Evolutionary conservation across 148 eudicot species (phyloP), one percentile per base, ranked within the genome.

Genomic region (Rhododendron vialii): DNA sequence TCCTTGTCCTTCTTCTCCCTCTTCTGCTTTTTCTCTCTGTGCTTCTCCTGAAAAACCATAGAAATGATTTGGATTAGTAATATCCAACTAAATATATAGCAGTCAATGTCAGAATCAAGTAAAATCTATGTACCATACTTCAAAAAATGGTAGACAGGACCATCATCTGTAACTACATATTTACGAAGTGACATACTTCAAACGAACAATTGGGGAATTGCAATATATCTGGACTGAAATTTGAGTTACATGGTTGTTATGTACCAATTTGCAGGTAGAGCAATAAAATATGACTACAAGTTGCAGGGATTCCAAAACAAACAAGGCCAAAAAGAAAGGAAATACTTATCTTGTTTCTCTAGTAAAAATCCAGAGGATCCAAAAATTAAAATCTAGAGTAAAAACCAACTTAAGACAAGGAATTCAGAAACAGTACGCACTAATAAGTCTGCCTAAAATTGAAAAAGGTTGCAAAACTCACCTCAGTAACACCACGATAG

Each of bases 11-110:
- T 92, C 30, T 28, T 69, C 5, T 93, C 98, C 93, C 91, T 94
- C 89, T 93, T 94, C 84, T 92, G 93, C 74, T 93, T 94, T 89
- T 93, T 93, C 91, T 96, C 98, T 87, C 71, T 92, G 59, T 86
- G 87, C 85, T 91, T 93, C 89, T 92, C 98, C 98, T 96, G 93
- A 55, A 89, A 55, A 88, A 50, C n/a, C 10, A 77, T 8, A 51
- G 13, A 59, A 80, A 78, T 15, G 48, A 9, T 30, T 65, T 30
- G 65, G 82, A 82, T 65, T n/a, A 65, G 73, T 65, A 65, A 5
- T 13, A 26, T 59, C 38, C 47, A 85, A 55, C 43, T 28, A 35
- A 74, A 38, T 45, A 85, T 33, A 36, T 33, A 79, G 36, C 7
- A 45, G n/a, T 28, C 28, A 35, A 7, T 22, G 2, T 47, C 14